Base-by-base conservation (phyloP, 129 eudicot species). In the Chrysanthemum makinoi region DNA sequence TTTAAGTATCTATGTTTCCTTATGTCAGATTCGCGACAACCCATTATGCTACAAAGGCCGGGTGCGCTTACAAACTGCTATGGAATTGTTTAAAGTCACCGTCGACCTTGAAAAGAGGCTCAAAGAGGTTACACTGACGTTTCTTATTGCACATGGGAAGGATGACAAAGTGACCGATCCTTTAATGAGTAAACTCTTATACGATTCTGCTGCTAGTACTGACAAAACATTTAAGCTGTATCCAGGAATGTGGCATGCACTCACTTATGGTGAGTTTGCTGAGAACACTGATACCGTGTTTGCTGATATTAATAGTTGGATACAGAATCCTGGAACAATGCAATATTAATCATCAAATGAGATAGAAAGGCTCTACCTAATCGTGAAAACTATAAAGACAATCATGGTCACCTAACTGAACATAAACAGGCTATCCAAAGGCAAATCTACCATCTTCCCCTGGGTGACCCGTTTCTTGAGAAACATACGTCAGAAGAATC, bases 181-280 rank as follows among this genome's bases (percentile, higher is more conserved):
- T 28, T 71, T 82, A 0, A 80, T 85, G 1, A 93, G 91, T 86
- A 85, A 82, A 80, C 80, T 79, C 5, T 55, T 94, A 35, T 80
- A 78, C 44, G 96, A 94, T 14, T n/a, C 76, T 1, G 90, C 96
- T 12, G 65, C 85, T 5, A 81, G 96, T 70, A 43, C 72, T 2
- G 98, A 94, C 65, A 94, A 89, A 80, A 87, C 96, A 3, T 78
- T 89, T 76, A 94, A 89, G 76, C 52, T 93, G 82, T 89, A 89
- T 48, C 87, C 86, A 0, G 90, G 86, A 72, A 89, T 94, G 98
- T 94, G 98, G 98, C 98, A 94, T 50, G 82, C 95, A 2, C 82
- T 94, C 20, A 80, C 88, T 26, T 89, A 94, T 12, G 96, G 98
- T 0, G 98, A 94, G 75, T 78, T 94, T 2, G 84, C 89, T 9